Base-by-base conservation (phyloP, 1,284 basidiomycete species). In the Cryptococcus jaspeensis region DNA sequence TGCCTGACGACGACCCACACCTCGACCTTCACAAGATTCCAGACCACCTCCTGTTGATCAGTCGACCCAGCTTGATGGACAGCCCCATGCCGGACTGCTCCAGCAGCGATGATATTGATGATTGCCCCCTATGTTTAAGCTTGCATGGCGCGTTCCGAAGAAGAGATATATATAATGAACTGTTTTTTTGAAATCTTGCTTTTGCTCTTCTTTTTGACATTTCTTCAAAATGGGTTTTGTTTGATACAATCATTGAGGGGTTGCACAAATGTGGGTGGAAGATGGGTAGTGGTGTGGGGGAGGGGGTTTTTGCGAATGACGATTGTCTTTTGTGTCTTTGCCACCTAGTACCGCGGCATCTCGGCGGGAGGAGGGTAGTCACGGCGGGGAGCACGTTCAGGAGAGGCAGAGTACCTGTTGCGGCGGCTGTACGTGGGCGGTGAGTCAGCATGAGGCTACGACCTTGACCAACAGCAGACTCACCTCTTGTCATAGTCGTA, bases 401-500 rank as follows among this genome's bases (percentile, higher is more conserved):
- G 71, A 16, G 72, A 72, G 22, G 53, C 62, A 25, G 71, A 71
- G 55, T 63, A 63, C 49, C 72, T 60, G 46, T 64, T 62, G 45
- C 67, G 64, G 23, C 60, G 55, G 32, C 60, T 59, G n/a, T 13
- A 48, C 38, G 18, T 39, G 20, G 35, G 32, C 28, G 25, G 16
- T 5, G 16, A 15, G 20, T 42, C 37, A 25, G 2, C 40, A 22
- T 18, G 2, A 15, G 41, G 12, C 35, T 4, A 16, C 28, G 4
- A 4, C 22, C 13, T 32, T 8, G 35, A 36, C 8, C n/a, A 12
- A 42, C 20, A 23, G 5, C 25, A 12, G 25, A 56, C 65, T 64
- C 50, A 65, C 66, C 61, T 46, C 22, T 28, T 42, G 25, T 59
- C 58, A 41, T 52, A 44, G n/a, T 59, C 48, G 38, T 40, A 37